Conservation (phyloP, 176 grass and related monocot species). For the Leersia perrieri region DNA sequence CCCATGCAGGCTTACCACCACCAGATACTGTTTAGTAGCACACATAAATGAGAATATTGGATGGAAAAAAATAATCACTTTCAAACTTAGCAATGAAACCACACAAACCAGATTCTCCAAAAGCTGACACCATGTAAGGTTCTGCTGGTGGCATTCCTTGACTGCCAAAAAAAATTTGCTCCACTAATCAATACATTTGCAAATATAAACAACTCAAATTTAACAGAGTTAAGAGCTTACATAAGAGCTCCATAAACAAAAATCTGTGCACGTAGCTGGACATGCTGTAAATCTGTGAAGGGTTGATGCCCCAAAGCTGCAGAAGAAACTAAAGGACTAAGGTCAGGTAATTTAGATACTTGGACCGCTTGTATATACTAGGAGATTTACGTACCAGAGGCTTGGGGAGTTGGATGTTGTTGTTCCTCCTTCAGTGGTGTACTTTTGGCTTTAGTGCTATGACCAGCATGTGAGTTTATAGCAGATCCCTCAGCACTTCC, state of each 20-base stretch:
- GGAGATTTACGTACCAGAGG: constrained; percentile 42
- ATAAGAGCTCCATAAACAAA: constrained; percentile 99
- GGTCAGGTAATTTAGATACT: constrained; percentile 56
- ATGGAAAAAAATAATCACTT: background rate
- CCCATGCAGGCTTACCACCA: constrained; percentile 73
- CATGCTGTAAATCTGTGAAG: constrained; percentile 89
- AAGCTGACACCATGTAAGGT: constrained; percentile 91
- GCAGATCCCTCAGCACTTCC: constrained; percentile 47
- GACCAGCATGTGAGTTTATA: constrained; percentile 27
- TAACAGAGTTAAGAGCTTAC: constrained; percentile 55
- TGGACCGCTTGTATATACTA: constrained; percentile 27
- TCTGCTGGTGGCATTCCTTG: constrained; percentile 88
- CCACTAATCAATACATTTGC: constrained; percentile 6
- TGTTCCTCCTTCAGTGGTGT: constrained; percentile 26
- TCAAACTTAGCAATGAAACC: background rate
- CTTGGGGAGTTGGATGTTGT: constrained; percentile 43
- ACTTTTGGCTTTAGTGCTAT: constrained; percentile 35
- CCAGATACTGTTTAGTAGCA: constrained; percentile 35
- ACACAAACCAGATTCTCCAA: constrained; percentile 86
- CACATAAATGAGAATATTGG: constrained; percentile 17
- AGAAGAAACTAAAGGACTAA: constrained; percentile 48
- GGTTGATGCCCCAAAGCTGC: constrained; percentile 57
- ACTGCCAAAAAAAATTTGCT: constrained; percentile 57
- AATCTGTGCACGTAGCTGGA: constrained; percentile 91
- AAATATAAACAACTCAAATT: constrained; percentile 13